Conservation (phyloP, 257 asterid species). For the Solanum pennellii region DNA sequence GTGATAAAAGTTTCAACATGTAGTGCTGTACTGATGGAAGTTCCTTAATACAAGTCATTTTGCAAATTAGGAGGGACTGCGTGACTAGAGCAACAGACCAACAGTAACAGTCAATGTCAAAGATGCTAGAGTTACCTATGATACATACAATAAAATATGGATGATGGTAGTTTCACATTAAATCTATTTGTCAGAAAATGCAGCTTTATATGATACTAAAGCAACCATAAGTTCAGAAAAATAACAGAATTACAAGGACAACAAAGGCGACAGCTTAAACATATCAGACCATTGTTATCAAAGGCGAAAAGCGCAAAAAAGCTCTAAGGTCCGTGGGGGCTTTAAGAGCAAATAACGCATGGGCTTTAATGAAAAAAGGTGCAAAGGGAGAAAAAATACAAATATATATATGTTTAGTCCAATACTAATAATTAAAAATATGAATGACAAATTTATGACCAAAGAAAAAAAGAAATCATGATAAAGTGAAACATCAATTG, state of each 20-base stretch:
- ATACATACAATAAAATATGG: neutral
- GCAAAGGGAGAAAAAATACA: too few species aligned
- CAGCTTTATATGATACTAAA: neutral
- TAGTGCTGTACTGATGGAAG: neutral
- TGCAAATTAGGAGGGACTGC: neutral
- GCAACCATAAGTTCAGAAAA: neutral
- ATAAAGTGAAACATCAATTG: too few species aligned
- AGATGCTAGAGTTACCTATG: neutral
- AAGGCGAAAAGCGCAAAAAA: too few species aligned
- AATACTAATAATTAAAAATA: too few species aligned
- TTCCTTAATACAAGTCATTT: neutral
- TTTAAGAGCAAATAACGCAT: too few species aligned
- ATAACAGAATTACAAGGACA: neutral
- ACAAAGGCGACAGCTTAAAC: neutral
- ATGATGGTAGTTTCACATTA: neutral
- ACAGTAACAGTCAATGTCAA: neutral
- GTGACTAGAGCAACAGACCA: neutral
- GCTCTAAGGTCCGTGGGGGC: too few species aligned
- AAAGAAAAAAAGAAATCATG: too few species aligned
- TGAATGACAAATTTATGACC: too few species aligned
- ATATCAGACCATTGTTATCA: too few species aligned
- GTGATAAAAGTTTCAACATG: neutral
- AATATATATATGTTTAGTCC: too few species aligned
- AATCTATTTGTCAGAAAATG: neutral
- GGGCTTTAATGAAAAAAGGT: too few species aligned